These are phyloP conservation scores for Backusella luteola DNA, from an alignment of 192 early-diverging fungal species.

Conservation along the genomic window DNA sequence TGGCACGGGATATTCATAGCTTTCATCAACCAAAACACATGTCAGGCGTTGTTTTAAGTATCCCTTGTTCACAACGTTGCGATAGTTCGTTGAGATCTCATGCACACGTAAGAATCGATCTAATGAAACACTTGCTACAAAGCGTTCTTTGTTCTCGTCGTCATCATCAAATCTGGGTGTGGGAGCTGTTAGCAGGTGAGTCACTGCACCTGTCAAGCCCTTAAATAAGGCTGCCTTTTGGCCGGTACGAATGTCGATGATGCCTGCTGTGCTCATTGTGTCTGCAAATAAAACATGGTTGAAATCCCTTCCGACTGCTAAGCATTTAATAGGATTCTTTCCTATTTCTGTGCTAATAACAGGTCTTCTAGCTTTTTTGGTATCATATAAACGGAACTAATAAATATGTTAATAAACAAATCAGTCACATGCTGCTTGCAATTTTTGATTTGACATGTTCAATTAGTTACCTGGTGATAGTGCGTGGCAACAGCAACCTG, in stretches of 20 bases:
- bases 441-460: neutral
- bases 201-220: slow-evolving; percentile 60
- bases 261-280: slow-evolving; percentile 57
- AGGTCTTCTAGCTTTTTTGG: slow-evolving; percentile 64
- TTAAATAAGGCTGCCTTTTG: slow-evolving; percentile 56
- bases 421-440: neutral
- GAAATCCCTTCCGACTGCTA: slow-evolving; percentile 43
- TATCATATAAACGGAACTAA: slow-evolving; percentile 86
- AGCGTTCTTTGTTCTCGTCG: neutral
- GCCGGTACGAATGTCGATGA: slow-evolving; percentile 61
- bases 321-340: slow-evolving; percentile 61
- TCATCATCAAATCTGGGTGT: neutral
- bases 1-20: slow-evolving; percentile 26
- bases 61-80: slow-evolving; percentile 56
- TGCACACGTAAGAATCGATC: slow-evolving; percentile 81
- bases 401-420: neutral
- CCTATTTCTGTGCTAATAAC: slow-evolving; percentile 65
- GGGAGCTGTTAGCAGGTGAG: slow-evolving; percentile 15
- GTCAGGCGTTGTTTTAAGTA: slow-evolving; percentile 80
- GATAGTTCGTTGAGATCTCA: slow-evolving; percentile 51
- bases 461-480: slow-evolving; percentile 54
- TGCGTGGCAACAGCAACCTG: slow-evolving; percentile 68
- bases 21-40: slow-evolving; percentile 63
- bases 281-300: slow-evolving; percentile 64
- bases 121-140: slow-evolving; percentile 55